phyloP scores from a whole-genome alignment of 2,329 filamentous ascomycete genomes.

The Stemphylium vesicarium region DNA sequence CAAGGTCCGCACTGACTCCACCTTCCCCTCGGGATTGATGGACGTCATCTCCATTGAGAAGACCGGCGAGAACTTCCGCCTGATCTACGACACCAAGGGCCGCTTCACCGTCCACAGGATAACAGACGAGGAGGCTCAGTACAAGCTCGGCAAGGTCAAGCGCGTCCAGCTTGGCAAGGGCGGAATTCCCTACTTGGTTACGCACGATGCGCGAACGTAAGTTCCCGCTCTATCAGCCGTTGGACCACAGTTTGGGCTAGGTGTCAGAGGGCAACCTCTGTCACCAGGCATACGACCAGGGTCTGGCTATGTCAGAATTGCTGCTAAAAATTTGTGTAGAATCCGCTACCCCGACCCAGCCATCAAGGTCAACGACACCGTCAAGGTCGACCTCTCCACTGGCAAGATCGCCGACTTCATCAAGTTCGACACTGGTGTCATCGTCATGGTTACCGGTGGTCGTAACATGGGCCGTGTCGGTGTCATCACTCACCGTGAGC shows the following conservation, averaged over 20 bases:
- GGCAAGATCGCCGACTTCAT: constrained; percentile 99
- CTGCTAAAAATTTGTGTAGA: constrained; percentile 63
- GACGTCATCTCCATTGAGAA: constrained; percentile 99
- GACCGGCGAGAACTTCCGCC: constrained; percentile 99
- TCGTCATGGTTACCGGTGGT: constrained; percentile 99
- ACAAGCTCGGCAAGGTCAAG: constrained; percentile 99
- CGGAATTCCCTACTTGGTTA: constrained; percentile 99
- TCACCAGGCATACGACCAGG: constrained; percentile 99
- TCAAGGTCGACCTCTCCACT: constrained; percentile 96
- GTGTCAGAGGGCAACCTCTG: constrained; percentile 41
- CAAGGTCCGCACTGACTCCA: constrained; percentile 99
- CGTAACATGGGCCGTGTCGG: constrained; percentile 99
- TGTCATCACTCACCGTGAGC: constrained; percentile 99
- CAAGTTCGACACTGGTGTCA: constrained; percentile 97
- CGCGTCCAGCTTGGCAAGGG: constrained; percentile 98
- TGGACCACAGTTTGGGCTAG: constrained; percentile 66
- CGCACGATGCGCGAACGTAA: constrained; percentile 99
- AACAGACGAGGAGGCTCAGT: constrained; percentile 97
- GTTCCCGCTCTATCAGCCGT: constrained; percentile 99
- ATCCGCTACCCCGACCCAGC: constrained; percentile 98
- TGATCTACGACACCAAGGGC: constrained; percentile 99
- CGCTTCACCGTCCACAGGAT: constrained; percentile 99
- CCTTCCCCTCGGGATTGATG: constrained; percentile 99
- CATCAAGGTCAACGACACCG: constrained; percentile 99
- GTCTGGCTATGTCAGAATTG: constrained; percentile 72